Conservation (phyloP, 139 green algal genomes). For the Chlamydomonas incerta region DNA sequence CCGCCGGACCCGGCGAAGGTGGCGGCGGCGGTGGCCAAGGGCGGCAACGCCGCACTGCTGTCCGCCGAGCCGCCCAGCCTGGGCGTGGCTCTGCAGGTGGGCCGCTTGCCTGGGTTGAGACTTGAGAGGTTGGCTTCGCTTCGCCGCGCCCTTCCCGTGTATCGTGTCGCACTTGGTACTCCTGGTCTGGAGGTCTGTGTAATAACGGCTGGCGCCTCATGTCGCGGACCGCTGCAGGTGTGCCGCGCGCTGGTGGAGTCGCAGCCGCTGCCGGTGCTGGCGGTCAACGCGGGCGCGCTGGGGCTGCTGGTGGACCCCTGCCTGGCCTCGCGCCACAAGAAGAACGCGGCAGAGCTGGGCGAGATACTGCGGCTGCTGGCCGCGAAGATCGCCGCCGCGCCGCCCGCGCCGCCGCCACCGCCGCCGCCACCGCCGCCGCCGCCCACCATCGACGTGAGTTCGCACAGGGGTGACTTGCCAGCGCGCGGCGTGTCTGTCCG, state of each 20-base stretch:
- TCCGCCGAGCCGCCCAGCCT: conserved; percentile 19
- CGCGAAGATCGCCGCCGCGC: conserved; percentile 20
- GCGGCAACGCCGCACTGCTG: neutral
- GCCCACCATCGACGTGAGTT: too few species aligned
- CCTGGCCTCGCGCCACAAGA: conserved; percentile 45
- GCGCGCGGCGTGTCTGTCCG: too few species aligned
- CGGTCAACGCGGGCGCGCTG: conserved; percentile 47
- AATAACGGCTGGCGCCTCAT: too few species aligned
- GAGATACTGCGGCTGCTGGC: conserved; percentile 46
- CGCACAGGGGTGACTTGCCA: too few species aligned
- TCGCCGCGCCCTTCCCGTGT: neutral
- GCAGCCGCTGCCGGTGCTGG: conserved; percentile 44
- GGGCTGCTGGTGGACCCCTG: conserved; percentile 49
- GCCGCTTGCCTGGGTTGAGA: too few species aligned
- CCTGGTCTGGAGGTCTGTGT: too few species aligned
- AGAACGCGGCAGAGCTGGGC: conserved; percentile 48
- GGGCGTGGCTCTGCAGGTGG: neutral
- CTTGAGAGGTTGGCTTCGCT: too few species aligned
- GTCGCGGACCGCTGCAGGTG: conserved; percentile 50
- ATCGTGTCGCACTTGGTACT: too few species aligned
- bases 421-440: neutral
- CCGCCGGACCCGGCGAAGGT: conserved; percentile 38
- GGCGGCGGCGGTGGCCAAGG: neutral
- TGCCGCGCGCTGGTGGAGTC: conserved; percentile 41
- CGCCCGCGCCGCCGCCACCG: neutral